These are phyloP conservation scores for Talaromyces sp. DNA, from an alignment of 2,329 filamentous ascomycete genomes.

Conservation along the genomic window DNA sequence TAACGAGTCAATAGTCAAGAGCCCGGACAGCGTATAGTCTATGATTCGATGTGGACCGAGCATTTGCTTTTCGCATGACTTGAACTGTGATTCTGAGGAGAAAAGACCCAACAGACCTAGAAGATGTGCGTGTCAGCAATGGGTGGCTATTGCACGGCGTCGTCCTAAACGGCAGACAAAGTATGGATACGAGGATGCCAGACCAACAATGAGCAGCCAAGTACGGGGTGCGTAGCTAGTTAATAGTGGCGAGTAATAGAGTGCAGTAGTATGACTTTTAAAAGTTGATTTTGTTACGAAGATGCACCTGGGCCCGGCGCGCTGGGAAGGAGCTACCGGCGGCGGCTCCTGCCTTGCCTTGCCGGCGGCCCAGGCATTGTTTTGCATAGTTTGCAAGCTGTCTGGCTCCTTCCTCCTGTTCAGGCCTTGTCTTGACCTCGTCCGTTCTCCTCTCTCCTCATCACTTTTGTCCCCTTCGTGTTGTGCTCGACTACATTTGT, in stretches of 20 bases:
- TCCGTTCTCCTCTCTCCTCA: neutral
- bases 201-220: neutral
- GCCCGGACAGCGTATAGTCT: neutral
- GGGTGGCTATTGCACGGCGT: neutral
- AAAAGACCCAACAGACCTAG: neutral
- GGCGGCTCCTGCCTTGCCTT: neutral
- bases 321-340: neutral
- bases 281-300: neutral
- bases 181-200: neutral
- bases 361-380: neutral
- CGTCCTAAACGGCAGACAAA: neutral
- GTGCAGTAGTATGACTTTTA: neutral
- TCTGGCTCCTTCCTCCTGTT: neutral
- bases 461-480: neutral
- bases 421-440: neutral
- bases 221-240: neutral
- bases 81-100: neutral
- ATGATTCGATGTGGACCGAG: neutral
- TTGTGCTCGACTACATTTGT: too few relatives aligned
- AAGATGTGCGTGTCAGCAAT: neutral
- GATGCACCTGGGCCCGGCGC: neutral
- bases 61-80: neutral
- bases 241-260: neutral
- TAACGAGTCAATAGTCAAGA: neutral
- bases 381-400: neutral